These are phyloP conservation scores for Penicillium sp. DNA, from an alignment of 2,329 filamentous ascomycete species.

Conservation along the genomic window DNA sequence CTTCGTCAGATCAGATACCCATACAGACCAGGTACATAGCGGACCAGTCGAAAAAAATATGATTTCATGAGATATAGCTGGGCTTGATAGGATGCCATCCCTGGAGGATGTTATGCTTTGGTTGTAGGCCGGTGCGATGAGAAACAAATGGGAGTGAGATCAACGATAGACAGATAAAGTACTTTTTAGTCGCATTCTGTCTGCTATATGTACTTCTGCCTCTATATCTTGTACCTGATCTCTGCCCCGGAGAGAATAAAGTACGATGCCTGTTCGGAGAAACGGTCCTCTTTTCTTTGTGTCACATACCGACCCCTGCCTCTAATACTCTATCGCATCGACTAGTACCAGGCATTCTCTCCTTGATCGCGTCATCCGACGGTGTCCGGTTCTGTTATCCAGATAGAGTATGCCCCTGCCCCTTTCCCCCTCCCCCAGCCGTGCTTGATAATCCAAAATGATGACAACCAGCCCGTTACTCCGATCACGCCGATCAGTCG, in stretches of 20 bases:
- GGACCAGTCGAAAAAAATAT: constrained; percentile 13
- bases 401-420: background rate
- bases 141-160: background rate
- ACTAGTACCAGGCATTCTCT: background rate
- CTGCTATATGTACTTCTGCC: background rate
- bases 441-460: constrained; percentile 2
- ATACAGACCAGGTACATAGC: constrained; percentile 16
- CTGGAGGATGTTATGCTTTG: background rate
- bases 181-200: background rate
- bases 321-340: background rate
- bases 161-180: background rate
- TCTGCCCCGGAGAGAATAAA: background rate
- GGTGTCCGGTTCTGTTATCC: background rate
- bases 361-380: background rate
- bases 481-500: constrained; percentile 26
- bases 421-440: background rate
- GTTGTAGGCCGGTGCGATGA: background rate
- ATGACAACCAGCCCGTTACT: background rate
- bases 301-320: background rate
- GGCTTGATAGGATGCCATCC: constrained; percentile 2
- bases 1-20: constrained; percentile 29
- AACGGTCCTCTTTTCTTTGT: background rate
- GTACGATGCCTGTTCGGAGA: background rate
- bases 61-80: background rate
- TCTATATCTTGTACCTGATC: background rate